Evolutionary conservation across 805 yeast species (phyloP).

Genomic region (Candida boidinii): DNA sequence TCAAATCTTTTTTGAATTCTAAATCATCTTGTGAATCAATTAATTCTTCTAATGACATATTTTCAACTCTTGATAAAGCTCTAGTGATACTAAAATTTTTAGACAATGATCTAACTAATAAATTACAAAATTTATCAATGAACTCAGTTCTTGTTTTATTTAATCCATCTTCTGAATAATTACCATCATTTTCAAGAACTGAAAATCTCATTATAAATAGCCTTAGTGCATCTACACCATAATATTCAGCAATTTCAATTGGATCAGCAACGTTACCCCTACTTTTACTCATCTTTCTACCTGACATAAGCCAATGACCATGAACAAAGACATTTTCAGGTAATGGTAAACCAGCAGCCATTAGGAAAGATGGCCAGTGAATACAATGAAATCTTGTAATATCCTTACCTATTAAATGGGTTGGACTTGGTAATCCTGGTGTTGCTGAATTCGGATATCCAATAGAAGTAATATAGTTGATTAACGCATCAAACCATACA

Average conservation of each 20-base stretch:
- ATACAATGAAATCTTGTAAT: conserved; percentile 82
- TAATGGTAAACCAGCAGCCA: conserved; percentile 68
- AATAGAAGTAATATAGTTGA: conserved; percentile 67
- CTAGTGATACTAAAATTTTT: conserved; percentile 50
- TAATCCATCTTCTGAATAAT: conserved; percentile 56
- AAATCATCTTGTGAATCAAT: conserved; percentile 10
- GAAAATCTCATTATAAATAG: conserved; percentile 73
- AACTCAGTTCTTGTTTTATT: conserved; percentile 49
- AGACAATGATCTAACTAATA: conserved; percentile 67
- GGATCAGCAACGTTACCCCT: conserved; percentile 95
- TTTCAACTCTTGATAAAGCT: conserved; percentile 25
- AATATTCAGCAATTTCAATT: conserved; percentile 44
- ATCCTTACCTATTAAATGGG: conserved; percentile 88
- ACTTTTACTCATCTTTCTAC: conserved; percentile 90
- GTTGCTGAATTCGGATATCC: conserved; percentile 38
- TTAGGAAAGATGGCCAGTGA: conserved; percentile 87
- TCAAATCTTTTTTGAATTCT: conserved; percentile 9
- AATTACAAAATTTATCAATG: conserved; percentile 77
- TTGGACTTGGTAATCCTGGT: conserved; percentile 21
- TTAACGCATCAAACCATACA: conserved; percentile 95
- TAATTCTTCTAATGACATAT: conserved; percentile 17
- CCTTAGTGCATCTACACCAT: conserved; percentile 68
- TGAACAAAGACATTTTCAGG: conserved; percentile 81
- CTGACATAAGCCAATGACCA: conserved; percentile 89
- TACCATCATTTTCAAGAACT: conserved; percentile 67